These are phyloP conservation scores for Hypoxylon sp. DNA, from an alignment of 2,329 filamentous ascomycete species.

Conservation along the genomic window DNA sequence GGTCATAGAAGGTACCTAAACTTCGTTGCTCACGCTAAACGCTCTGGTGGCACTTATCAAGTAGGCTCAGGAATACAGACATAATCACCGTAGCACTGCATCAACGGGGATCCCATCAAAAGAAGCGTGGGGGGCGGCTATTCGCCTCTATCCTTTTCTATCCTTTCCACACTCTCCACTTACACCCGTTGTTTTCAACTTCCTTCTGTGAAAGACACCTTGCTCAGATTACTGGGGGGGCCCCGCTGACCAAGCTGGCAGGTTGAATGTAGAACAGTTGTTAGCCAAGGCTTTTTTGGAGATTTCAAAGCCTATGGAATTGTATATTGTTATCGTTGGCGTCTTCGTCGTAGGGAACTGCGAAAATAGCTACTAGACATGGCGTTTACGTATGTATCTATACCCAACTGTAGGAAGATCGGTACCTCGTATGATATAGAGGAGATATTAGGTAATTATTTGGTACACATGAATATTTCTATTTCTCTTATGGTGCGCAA, in stretches of 20 bases:
- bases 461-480: background rate
- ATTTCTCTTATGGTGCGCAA: background rate
- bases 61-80: background rate
- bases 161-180: slow-evolving; percentile 16
- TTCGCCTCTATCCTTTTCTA: slow-evolving; percentile 10
- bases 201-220: background rate
- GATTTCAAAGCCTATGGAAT: background rate
- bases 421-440: background rate
- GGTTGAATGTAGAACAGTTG: background rate
- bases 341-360: slow-evolving; percentile 4
- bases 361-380: slow-evolving; percentile 3
- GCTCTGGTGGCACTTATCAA: background rate
- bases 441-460: background rate
- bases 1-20: background rate
- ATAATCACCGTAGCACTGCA: slow-evolving; percentile 10
- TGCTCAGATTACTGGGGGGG: background rate
- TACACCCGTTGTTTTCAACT: slow-evolving; percentile 6
- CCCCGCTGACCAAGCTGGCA: background rate
- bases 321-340: slow-evolving; percentile 16
- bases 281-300: background rate
- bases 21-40: background rate
- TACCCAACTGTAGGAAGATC: slow-evolving; percentile 21
- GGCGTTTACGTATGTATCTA: slow-evolving; percentile 15
- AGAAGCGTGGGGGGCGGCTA: slow-evolving; percentile 21
- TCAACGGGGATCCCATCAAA: slow-evolving; percentile 8